These are phyloP conservation scores for Coemansia asiatica DNA, from an alignment of 192 early-diverging fungal species.

Conservation along the genomic window DNA sequence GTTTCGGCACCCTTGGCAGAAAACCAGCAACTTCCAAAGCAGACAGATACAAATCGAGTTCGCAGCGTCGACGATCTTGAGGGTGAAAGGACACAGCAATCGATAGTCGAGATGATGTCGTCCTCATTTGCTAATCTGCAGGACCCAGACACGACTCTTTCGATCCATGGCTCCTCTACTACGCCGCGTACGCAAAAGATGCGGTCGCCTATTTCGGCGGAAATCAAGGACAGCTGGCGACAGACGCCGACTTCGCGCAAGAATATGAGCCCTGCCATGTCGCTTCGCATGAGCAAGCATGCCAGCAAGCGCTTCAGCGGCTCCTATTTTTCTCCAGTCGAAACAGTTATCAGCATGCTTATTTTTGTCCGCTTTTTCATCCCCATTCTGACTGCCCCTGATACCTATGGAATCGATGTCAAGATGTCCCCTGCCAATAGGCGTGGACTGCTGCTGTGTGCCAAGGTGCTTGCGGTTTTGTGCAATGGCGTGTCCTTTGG, in stretches of 20 bases:
- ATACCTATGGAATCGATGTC: slow-evolving; percentile 64
- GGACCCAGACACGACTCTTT: slow-evolving; percentile 22
- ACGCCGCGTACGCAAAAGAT: slow-evolving; percentile 10
- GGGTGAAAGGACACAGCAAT: slow-evolving; percentile 14
- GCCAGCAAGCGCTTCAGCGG: slow-evolving; percentile 40
- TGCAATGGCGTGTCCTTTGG: slow-evolving; percentile 95
- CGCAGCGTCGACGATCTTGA: slow-evolving; percentile 6
- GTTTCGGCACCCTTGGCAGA: not conserved
- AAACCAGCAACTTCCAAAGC: not conserved
- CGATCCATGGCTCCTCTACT: slow-evolving; percentile 7
- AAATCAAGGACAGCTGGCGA: slow-evolving; percentile 38
- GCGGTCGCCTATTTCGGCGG: slow-evolving; percentile 14
- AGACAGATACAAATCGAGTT: not conserved
- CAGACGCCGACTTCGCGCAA: slow-evolving; percentile 41
- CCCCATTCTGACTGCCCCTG: slow-evolving; percentile 92
- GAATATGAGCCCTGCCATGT: slow-evolving; percentile 22
- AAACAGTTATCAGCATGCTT: slow-evolving; percentile 73
- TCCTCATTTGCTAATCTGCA: slow-evolving; percentile 21
- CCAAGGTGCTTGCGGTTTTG: slow-evolving; percentile 92
- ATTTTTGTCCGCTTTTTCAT: slow-evolving; percentile 95
- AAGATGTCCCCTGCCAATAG: slow-evolving; percentile 71
- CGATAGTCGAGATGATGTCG: slow-evolving; percentile 24
- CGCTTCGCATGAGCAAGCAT: slow-evolving; percentile 34
- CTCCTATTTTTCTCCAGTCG: slow-evolving; percentile 60
- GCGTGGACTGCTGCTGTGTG: slow-evolving; percentile 83